These are phyloP conservation scores for Suillus paluster DNA, from an alignment of 768 basidiomycete genomes.

Conservation along the genomic window DNA sequence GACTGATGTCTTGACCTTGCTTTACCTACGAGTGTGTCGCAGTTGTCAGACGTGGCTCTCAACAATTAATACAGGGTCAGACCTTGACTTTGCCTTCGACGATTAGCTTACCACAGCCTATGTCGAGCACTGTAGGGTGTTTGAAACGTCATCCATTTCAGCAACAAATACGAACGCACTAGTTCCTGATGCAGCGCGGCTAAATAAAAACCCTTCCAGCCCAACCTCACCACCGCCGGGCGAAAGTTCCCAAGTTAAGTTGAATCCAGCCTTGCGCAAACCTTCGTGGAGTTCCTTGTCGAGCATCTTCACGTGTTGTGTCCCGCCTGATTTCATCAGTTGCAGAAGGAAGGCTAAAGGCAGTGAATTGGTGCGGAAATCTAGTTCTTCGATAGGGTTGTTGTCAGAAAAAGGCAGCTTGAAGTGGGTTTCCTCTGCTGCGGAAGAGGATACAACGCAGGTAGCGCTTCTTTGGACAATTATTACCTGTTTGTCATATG, in stretches of 20 bases:
- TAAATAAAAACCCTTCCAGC: background rate
- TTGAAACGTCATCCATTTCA: background rate
- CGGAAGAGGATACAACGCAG: too few relatives aligned
- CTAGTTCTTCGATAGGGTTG: too few relatives aligned
- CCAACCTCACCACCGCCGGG: slow-evolving; percentile 1
- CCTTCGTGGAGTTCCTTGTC: slow-evolving; percentile 7
- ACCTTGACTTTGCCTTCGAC: too few relatives aligned
- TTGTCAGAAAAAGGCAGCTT: too few relatives aligned
- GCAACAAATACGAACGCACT: background rate
- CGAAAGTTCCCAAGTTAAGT: background rate
- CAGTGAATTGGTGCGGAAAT: too few relatives aligned
- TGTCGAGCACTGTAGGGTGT: too few relatives aligned
- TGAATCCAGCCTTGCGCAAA: too few relatives aligned
- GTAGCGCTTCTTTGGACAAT: too few relatives aligned
- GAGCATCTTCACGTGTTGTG: background rate
- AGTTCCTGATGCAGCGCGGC: background rate
- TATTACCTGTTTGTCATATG: background rate
- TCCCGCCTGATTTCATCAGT: background rate
- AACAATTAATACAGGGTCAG: too few relatives aligned
- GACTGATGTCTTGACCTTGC: slow-evolving; percentile 39
- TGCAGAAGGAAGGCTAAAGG: background rate
- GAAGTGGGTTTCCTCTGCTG: too few relatives aligned
- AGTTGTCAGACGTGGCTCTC: background rate
- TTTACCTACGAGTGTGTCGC: slow-evolving; percentile 25
- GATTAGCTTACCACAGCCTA: too few relatives aligned